Evolutionary conservation across 768 basidiomycete genomes (phyloP), one percentile per base, ranked within the genome.

Genomic region (Phanerochaete carnosa): DNA sequence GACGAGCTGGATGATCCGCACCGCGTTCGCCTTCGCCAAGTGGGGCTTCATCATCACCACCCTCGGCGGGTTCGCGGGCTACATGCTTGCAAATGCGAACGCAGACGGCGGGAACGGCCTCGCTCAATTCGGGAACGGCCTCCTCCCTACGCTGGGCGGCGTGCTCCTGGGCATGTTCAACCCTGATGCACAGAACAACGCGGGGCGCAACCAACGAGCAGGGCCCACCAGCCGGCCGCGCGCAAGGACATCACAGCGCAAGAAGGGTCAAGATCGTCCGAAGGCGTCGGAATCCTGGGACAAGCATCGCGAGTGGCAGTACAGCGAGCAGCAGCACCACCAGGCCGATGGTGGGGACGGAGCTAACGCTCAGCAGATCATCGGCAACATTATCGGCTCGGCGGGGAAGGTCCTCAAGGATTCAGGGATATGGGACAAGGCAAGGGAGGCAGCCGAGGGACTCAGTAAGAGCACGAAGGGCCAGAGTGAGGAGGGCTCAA

Each of bases 261-360:
- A 59, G 54, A 53, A 63, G 39, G 49, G 59, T 46, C 47, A 61
- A 32, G 58, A 65, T 45, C 72, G 70, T 19, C 74, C 85, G 3
- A 84, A 82, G 62, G 70, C 84, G 51, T 90, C 87, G 88, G 86
- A 90, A 45, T 78, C 86, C 15, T 92, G 87, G 66, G 79, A 84
- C 50, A 73, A 74, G 50, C 87, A 88, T 68, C 73, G 71, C 39
- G 78, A 84, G 46, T 86, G 87, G 88, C 83, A 84, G 68, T 78
- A 84, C 68, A 62, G 63, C 23, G 54, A 55, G 35, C 54, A 37
- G 35, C 22, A 32, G 54, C 33, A 52, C 30, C 51, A 52, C 51
- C 51, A 52, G 22, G 51, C 30, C 30, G 51, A 23, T 5, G 51
- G 23, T 7, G 29, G 15, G 2, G 56, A 51, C n/a, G 56, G 50